phyloP scores from a whole-genome alignment of 139 green algal genomes.

The Auxenochlorella protothecoides region DNA sequence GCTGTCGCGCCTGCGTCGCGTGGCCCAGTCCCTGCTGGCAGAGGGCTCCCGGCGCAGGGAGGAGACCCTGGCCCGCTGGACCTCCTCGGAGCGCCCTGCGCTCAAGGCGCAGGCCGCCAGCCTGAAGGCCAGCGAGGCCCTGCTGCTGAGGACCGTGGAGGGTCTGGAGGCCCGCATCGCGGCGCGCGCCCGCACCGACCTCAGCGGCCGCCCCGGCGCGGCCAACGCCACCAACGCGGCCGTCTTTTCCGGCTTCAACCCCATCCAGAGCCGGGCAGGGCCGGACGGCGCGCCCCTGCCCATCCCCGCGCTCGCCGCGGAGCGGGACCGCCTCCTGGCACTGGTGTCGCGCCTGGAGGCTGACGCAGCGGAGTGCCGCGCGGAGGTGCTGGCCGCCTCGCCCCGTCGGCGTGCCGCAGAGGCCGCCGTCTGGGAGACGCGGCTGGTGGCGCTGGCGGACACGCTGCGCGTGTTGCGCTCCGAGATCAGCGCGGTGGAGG shows the following conservation, averaged over 20 bases:
- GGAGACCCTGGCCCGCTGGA: no score
- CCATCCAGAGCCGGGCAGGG: constrained; percentile 19
- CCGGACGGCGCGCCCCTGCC: constrained; percentile 16
- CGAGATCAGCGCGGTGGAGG: constrained; percentile 38
- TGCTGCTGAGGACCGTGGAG: constrained; percentile 5
- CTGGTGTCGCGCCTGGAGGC: constrained; percentile 19
- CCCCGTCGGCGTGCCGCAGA: constrained; percentile 14
- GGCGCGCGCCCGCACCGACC: neutral
- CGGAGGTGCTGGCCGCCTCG: constrained; percentile 11
- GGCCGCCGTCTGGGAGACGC: constrained; percentile 35
- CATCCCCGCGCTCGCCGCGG: constrained; percentile 13
- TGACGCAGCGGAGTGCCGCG: constrained; percentile 18
- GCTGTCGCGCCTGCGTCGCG: no score
- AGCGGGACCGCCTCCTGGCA: constrained; percentile 21
- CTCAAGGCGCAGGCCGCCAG: constrained; percentile 12
- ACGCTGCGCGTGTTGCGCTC: constrained; percentile 35
- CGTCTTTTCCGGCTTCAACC: constrained; percentile 31
- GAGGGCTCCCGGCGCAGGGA: no score
- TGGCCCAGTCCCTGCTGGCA: no score
- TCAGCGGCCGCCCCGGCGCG: neutral
- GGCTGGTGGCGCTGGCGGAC: constrained; percentile 44
- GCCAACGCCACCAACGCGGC: neutral
- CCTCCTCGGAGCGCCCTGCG: neutral
- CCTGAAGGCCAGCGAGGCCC: constrained; percentile 8
- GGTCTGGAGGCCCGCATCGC: constrained; percentile 1